A percentile compares a stretch with the other conserved stretches of the same genome.
Conservation (phyloP, 1,284 basidiomycete species). For the Mycena sp. region DNA sequence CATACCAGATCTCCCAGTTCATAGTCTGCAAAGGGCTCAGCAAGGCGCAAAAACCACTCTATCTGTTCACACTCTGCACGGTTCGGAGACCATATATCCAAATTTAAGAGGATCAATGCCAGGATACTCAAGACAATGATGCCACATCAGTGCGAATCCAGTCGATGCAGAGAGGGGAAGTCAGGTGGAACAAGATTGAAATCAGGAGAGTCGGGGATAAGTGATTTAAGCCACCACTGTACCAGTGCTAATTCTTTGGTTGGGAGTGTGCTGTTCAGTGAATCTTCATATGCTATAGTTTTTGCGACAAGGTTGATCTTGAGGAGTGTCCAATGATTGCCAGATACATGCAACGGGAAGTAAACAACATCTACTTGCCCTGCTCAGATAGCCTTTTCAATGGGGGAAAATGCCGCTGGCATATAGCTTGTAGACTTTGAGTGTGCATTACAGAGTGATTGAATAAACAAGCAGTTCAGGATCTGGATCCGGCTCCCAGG, state of each 20-base stretch:
- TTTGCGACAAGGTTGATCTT: not conserved
- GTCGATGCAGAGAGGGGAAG: conserved; percentile 16
- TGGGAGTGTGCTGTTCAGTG: not conserved
- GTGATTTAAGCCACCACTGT: conserved; percentile 22
- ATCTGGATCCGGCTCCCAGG: not conserved
- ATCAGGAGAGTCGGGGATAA: not conserved
- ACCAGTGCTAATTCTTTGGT: conserved; percentile 10
- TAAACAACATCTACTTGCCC: conserved; percentile 12
- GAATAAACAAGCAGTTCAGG: conserved; percentile 11
- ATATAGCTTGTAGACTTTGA: not conserved
- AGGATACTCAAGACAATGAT: conserved; percentile 25
- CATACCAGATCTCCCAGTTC: not conserved
- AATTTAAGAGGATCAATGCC: conserved; percentile 1
- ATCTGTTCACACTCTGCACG: not conserved
- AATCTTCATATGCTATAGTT: conserved; percentile 2
- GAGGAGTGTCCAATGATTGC: conserved; percentile 28
- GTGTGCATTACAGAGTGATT: not conserved
- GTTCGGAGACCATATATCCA: conserved; percentile 16
- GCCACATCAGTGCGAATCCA: conserved; percentile 28
- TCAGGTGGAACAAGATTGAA: not conserved
- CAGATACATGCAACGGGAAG: conserved; percentile 17
- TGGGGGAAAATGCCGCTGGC: not conserved
- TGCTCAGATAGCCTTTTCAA: not conserved
- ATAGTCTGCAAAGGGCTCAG: not conserved
- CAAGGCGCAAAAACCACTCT: conserved; percentile 27